These are phyloP conservation scores for Misopates orontium DNA, from an alignment of 257 asterid genomes.

Conservation along the genomic window DNA sequence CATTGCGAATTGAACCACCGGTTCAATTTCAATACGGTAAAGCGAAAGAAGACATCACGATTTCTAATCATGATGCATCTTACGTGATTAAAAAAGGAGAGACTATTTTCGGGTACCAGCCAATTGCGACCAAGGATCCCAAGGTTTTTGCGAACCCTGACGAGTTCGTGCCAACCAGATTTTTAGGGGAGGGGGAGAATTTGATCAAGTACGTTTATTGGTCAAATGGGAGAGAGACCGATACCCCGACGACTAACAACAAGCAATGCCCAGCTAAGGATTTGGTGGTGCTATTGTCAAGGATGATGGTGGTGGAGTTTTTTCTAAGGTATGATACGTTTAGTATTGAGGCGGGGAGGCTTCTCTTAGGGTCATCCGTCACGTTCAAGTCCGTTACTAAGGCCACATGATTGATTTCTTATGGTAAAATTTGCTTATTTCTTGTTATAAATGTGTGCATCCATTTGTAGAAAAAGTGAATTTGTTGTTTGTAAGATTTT, in stretches of 20 bases:
- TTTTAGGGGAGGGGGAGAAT: constrained; percentile 31
- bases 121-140: constrained; percentile 31
- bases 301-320: constrained; percentile 32
- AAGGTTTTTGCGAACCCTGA: constrained; percentile 19
- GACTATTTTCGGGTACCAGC: constrained; percentile 32
- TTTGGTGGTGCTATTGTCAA: constrained; percentile 28
- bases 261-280: constrained; percentile 38
- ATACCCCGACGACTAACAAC: constrained; percentile 14
- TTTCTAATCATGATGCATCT: constrained; percentile 20
- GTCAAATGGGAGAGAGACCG: constrained; percentile 37
- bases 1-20: constrained; percentile 36
- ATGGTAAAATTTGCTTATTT: neutral
- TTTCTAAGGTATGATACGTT: constrained; percentile 27
- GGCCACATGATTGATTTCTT: constrained; percentile 10
- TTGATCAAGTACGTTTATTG: constrained; percentile 32
- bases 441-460: too few species aligned
- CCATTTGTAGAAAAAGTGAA: too few species aligned
- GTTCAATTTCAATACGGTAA: constrained; percentile 30
- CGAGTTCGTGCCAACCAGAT: constrained; percentile 28
- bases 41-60: constrained; percentile 29
- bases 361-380: constrained; percentile 29
- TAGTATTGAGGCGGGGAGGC: constrained; percentile 21
- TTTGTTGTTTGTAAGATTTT: too few species aligned
- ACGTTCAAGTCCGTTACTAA: constrained; percentile 29
- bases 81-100: constrained; percentile 33